phyloP scores from a whole-genome alignment of 495 filamentous ascomycete genomes.

The Penicillium tannophilum region DNA sequence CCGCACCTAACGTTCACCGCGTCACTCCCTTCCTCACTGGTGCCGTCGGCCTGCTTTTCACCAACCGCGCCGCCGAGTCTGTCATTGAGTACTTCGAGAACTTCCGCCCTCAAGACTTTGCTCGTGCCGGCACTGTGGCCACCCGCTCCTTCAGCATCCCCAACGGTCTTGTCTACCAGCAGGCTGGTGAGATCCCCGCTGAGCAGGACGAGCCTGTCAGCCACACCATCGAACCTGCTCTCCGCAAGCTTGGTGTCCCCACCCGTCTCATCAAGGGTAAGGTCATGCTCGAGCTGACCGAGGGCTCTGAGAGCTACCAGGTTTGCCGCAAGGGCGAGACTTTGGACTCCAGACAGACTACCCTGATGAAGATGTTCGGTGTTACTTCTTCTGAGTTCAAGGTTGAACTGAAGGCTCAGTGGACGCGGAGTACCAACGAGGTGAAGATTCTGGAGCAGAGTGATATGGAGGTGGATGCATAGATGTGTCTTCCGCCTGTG shows the following conservation, averaged over 20 bases:
- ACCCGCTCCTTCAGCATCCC: conserved; percentile 76
- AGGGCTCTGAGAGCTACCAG: conserved; percentile 64
- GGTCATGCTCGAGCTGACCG: conserved; percentile 76
- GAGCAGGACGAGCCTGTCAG: conserved; percentile 84
- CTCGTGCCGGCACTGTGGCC: conserved; percentile 79
- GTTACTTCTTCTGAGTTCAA: conserved; percentile 86
- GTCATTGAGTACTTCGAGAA: conserved; percentile 68
- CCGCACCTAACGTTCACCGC: conserved; percentile 68
- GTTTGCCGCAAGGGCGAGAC: conserved; percentile 82
- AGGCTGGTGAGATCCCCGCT: conserved; percentile 72
- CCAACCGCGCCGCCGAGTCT: conserved; percentile 63
- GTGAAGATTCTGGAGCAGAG: conserved; percentile 44
- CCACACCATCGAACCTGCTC: conserved; percentile 83
- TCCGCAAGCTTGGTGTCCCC: conserved; percentile 85
- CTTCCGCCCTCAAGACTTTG: conserved; percentile 76
- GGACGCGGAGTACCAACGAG: conserved; percentile 44
- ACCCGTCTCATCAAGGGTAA: conserved; percentile 85
- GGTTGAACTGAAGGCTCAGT: conserved; percentile 70
- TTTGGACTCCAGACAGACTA: conserved; percentile 85
- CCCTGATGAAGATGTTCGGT: conserved; percentile 91
- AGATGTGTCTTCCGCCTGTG: conserved; percentile 26
- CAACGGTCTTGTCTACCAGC: conserved; percentile 72
- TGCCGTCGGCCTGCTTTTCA: conserved; percentile 89
- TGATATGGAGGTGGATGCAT: conserved; percentile 46
- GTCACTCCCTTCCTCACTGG: conserved; percentile 75